phyloP scores from a whole-genome alignment of 306 rosid genomes.

The Cucurbita argyrosperma region DNA sequence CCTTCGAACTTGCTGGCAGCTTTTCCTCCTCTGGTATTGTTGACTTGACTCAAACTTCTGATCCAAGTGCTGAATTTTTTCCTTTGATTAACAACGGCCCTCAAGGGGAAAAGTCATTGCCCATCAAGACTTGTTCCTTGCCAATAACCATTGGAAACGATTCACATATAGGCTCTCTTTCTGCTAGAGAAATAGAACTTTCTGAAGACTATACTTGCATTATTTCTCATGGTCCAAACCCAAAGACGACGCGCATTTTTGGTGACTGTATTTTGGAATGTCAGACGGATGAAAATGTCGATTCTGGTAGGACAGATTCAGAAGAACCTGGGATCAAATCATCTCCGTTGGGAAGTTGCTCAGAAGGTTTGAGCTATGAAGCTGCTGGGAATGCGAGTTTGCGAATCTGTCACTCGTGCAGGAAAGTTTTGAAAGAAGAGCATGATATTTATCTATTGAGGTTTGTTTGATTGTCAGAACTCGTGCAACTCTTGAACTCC shows the following conservation, averaged over 20 bases:
- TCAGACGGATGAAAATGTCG: conserved; percentile 34
- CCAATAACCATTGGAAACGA: conserved; percentile 41
- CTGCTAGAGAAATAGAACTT: conserved; percentile 70
- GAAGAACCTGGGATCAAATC: conserved; percentile 28
- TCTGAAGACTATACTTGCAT: conserved; percentile 91
- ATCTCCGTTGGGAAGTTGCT: conserved; percentile 14
- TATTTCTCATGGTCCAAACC: conserved; percentile 90
- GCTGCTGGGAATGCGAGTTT: conserved; percentile 11
- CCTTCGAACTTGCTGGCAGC: conserved; percentile 15
- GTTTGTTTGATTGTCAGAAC: conserved; percentile 22
- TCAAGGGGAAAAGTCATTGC: conserved; percentile 19
- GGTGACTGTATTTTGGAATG: conserved; percentile 83
- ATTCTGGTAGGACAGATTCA: conserved; percentile 18
- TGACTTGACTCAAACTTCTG: conserved; percentile 14
- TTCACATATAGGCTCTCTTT: conserved; percentile 31
- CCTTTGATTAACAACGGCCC: conserved; percentile 12
- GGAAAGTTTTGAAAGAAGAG: conserved; percentile 38
- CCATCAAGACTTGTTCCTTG: conserved; percentile 38
- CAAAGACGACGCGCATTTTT: conserved; percentile 62
- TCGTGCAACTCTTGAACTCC: background rate
- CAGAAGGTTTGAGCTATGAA: conserved; percentile 15
- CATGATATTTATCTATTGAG: conserved; percentile 32
- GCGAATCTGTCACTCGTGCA: conserved; percentile 37
- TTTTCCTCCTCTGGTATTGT: conserved; percentile 16
- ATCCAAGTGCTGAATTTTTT: conserved; percentile 14